A percentile compares a stretch with the other conserved stretches of the same genome.
These are phyloP conservation scores for Passalora sequoiae DNA, from an alignment of 2,329 filamentous ascomycete genomes.

Conservation along the genomic window DNA sequence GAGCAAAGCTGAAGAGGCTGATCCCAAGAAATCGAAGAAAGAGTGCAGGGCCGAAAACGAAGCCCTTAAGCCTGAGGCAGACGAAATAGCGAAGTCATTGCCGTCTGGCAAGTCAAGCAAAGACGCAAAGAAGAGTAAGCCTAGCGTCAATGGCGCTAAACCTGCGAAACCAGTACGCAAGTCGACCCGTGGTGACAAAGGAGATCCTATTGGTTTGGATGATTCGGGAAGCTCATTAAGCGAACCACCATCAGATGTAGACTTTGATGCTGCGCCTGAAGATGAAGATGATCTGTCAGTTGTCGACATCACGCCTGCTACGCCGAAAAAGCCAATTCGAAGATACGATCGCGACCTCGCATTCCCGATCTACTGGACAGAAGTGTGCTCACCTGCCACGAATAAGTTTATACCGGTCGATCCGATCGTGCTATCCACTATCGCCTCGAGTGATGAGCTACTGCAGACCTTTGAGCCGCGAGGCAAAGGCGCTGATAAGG, in stretches of 20 bases:
- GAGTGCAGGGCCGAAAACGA: constrained; percentile 20
- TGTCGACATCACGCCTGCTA: constrained; percentile 50
- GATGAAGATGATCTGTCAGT: constrained; percentile 53
- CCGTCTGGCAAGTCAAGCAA: constrained; percentile 13
- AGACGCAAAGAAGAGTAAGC: constrained; percentile 13
- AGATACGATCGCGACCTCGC: constrained; percentile 70
- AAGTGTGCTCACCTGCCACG: constrained; percentile 76
- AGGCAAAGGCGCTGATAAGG: constrained; percentile 74
- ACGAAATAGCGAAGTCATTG: constrained; percentile 6
- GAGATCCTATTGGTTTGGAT: constrained; percentile 43
- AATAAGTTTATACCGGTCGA: constrained; percentile 76
- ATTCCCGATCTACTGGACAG: constrained; percentile 89
- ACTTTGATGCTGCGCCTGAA: constrained; percentile 22
- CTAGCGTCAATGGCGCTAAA: background rate
- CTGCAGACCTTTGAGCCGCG: constrained; percentile 74
- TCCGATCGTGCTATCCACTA: constrained; percentile 60
- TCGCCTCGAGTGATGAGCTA: constrained; percentile 68
- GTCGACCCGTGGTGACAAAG: constrained; percentile 30
- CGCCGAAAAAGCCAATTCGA: constrained; percentile 41
- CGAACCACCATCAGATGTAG: constrained; percentile 38
- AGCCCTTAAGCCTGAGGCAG: constrained; percentile 10
- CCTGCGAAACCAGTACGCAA: constrained; percentile 22
- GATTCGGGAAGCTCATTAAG: constrained; percentile 46
- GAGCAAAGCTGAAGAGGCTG: constrained; percentile 78
- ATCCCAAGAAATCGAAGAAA: constrained; percentile 40